These are phyloP conservation scores for Leishmania braziliensis DNA, from an alignment of 208 protist species.

Conservation along the genomic window DNA sequence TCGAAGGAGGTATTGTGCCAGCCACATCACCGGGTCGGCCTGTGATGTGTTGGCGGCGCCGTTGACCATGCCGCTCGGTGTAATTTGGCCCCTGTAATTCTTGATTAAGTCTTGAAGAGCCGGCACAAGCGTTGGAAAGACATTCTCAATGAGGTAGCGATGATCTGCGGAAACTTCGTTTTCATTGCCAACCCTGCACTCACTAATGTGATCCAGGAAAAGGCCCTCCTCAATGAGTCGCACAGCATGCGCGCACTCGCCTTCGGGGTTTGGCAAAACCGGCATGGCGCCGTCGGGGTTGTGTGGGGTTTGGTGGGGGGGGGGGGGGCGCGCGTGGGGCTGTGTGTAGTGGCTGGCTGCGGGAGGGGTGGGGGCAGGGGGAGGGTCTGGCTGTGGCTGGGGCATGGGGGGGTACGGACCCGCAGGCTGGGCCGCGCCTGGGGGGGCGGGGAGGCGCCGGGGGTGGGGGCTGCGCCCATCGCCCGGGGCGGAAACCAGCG, in stretches of 20 bases:
- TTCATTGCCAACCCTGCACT: constrained; percentile 12
- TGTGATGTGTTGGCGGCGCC: constrained; percentile 22
- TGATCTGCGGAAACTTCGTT: constrained; percentile 28
- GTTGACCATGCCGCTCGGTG: constrained; percentile 9
- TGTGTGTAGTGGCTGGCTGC: not conserved
- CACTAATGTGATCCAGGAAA: constrained; percentile 49
- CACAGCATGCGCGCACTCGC: constrained; percentile 22
- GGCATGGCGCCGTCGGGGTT: not conserved
- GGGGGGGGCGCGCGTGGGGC: not conserved
- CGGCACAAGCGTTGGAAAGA: constrained; percentile 81
- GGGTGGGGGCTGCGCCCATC: no score
- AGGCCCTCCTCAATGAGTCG: constrained; percentile 75
- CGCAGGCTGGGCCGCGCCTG: no score
- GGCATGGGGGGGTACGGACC: no score
- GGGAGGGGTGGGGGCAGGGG: not conserved
- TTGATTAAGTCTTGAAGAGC: constrained; percentile 65
- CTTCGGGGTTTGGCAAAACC: not conserved
- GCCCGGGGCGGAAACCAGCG: no score
- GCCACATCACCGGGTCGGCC: constrained; percentile 65
- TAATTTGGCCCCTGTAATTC: constrained; percentile 13
- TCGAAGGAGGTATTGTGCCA: constrained; percentile 79
- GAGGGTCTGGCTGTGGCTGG: no score
- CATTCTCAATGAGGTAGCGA: constrained; percentile 61
- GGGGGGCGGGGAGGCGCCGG: no score
- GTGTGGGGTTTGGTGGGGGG: not conserved